These are phyloP conservation scores for Zalaria obscura DNA, from an alignment of 2,329 filamentous ascomycete species.

Conservation along the genomic window DNA sequence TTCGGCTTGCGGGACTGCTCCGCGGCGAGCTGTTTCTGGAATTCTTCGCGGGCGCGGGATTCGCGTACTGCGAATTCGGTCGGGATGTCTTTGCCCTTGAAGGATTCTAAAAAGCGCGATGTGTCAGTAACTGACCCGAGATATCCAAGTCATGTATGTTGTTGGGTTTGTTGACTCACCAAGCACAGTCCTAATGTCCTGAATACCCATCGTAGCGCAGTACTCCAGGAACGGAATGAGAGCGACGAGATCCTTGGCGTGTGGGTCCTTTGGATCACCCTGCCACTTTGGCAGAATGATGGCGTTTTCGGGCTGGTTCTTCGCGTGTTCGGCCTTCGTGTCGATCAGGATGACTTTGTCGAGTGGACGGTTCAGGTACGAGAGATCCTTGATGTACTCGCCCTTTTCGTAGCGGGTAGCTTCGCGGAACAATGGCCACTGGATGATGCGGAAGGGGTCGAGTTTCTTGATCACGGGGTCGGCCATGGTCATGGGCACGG, in stretches of 20 bases:
- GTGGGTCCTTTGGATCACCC: constrained; percentile 58
- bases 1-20: constrained; percentile 50
- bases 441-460: constrained; percentile 87
- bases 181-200: constrained; percentile 52
- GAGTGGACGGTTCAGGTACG: constrained; percentile 89
- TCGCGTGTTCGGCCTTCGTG: constrained; percentile 67
- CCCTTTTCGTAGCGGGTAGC: constrained; percentile 96
- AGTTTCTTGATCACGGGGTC: constrained; percentile 85
- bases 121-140: too few relatives aligned
- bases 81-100: constrained; percentile 74
- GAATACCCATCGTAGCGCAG: constrained; percentile 81
- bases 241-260: constrained; percentile 59
- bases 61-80: constrained; percentile 81
- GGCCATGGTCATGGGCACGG: constrained; percentile 66
- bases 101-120: constrained; percentile 11
- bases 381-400: constrained; percentile 97
- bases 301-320: constrained; percentile 89
- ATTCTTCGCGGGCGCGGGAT: constrained; percentile 69
- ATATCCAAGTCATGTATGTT: too few relatives aligned
- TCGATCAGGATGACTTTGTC: constrained; percentile 94
- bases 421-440: constrained; percentile 89
- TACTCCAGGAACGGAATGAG: constrained; percentile 97
- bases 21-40: constrained; percentile 61
- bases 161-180: constrained; percentile 1
- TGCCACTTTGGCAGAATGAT: constrained; percentile 85